A percentile compares a stretch with the other conserved stretches of the same genome.
Conservation (phyloP, 2,329 filamentous ascomycete species). For the Grosmannia clavigera region DNA sequence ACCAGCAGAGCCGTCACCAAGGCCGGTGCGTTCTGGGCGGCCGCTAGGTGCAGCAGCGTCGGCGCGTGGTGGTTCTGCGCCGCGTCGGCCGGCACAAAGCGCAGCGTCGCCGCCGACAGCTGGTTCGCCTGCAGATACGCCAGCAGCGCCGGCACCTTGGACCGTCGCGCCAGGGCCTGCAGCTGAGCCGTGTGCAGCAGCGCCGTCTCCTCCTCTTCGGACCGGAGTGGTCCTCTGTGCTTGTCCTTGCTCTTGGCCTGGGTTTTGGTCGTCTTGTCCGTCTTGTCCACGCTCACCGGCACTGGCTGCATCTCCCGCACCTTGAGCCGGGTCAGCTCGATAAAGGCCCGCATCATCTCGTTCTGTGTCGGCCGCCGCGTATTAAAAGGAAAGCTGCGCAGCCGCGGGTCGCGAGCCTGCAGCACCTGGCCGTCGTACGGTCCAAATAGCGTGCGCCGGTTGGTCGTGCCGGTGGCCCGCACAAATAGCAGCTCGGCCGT, state of each 20-base stretch:
- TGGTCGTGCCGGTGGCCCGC: slow-evolving; percentile 76
- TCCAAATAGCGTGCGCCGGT: slow-evolving; percentile 76
- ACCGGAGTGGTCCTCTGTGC: slow-evolving; percentile 14
- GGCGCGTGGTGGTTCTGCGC: slow-evolving; percentile 56
- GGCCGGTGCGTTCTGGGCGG: slow-evolving; percentile 65
- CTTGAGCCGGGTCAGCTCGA: slow-evolving; percentile 86
- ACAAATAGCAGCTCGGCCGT: slow-evolving; percentile 78
- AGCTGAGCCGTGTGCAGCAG: slow-evolving; percentile 79
- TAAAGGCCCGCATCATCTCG: slow-evolving; percentile 87
- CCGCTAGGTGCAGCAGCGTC: slow-evolving; percentile 74
- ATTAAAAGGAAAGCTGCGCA: slow-evolving; percentile 85
- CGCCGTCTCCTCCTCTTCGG: slow-evolving; percentile 71
- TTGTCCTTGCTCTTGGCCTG: slow-evolving; percentile 32
- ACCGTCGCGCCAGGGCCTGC: slow-evolving; percentile 75
- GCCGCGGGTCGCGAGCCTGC: slow-evolving; percentile 61
- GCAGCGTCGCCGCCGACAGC: slow-evolving; percentile 53
- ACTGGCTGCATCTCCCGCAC: slow-evolving; percentile 30
- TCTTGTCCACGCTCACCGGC: slow-evolving; percentile 14
- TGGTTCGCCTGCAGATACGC: slow-evolving; percentile 71
- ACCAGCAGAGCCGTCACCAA: slow-evolving; percentile 66
- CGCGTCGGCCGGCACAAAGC: slow-evolving; percentile 58
- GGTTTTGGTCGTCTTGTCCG: slow-evolving; percentile 18
- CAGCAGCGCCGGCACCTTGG: slow-evolving; percentile 76
- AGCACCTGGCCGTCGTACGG: slow-evolving; percentile 84
- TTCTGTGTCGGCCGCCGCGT: slow-evolving; percentile 85